Conservation (phyloP, 352 stramenopile species). For the Globisporangium yorkense region DNA sequence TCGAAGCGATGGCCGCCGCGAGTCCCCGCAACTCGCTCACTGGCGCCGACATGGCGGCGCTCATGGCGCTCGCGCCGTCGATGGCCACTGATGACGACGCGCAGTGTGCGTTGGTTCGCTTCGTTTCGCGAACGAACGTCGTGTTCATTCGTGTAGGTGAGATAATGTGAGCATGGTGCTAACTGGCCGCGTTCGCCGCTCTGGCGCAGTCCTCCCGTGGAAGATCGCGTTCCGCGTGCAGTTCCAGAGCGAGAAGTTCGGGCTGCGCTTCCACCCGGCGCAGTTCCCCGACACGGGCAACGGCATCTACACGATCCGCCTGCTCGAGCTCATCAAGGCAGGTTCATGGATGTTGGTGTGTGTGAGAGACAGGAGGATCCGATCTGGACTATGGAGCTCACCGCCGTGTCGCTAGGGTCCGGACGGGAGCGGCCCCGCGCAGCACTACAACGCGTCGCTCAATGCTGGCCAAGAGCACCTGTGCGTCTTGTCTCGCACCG, state of each 20-base stretch:
- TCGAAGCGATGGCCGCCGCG: conserved; percentile 1
- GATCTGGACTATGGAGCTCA: neutral
- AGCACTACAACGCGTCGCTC: conserved; percentile 65
- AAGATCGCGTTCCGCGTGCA: conserved; percentile 82
- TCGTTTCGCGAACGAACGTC: neutral
- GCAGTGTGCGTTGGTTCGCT: conserved; percentile 24
- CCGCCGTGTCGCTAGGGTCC: conserved; percentile 20
- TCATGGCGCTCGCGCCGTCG: conserved; percentile 24
- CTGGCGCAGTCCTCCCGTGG: conserved; percentile 54
- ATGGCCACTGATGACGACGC: conserved; percentile 39
- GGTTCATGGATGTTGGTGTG: neutral
- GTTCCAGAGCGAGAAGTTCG: conserved; percentile 76
- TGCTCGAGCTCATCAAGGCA: conserved; percentile 71
- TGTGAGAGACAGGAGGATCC: too few species aligned
- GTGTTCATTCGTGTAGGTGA: neutral
- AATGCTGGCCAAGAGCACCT: conserved; percentile 56
- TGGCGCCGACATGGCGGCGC: conserved; percentile 8
- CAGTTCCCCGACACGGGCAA: conserved; percentile 81
- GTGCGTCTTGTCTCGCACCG: conserved; percentile 13
- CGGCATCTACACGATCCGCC: conserved; percentile 74
- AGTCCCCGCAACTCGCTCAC: conserved; percentile 12
- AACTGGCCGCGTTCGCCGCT: neutral
- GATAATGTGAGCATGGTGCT: too few species aligned
- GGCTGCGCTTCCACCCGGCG: conserved; percentile 68
- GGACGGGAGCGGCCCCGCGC: conserved; percentile 43